phyloP scores from a whole-genome alignment of 208 protist genomes.

The Balamuthia mandrillaris region DNA sequence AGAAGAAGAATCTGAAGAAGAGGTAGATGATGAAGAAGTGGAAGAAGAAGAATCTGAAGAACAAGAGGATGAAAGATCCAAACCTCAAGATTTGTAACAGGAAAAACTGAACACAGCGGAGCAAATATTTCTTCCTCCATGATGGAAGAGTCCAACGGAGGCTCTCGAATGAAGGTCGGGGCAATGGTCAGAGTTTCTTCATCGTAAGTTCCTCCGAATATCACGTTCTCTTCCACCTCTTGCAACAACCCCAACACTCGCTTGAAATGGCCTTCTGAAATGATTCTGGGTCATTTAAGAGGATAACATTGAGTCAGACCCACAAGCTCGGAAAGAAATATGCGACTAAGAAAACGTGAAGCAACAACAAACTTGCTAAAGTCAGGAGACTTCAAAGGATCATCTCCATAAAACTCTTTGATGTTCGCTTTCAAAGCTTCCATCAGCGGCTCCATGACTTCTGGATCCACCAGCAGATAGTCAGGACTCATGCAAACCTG shows the following conservation, averaged over 20 bases:
- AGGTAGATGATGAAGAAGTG: background rate
- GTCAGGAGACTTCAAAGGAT: background rate
- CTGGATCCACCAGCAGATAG: background rate
- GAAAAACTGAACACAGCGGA: too few species aligned
- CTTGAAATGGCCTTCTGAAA: background rate
- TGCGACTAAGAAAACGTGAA: background rate
- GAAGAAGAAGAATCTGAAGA: background rate
- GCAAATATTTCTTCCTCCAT: too few species aligned
- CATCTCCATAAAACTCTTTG: background rate
- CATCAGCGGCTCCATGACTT: background rate
- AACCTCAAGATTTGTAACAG: too few species aligned
- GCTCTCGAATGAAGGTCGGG: constrained; percentile 78
- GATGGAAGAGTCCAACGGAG: constrained; percentile 34
- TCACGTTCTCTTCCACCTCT: background rate
- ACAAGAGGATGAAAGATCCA: background rate
- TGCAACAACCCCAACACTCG: background rate
- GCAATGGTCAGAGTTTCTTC: too few species aligned
- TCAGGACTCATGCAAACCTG: background rate
- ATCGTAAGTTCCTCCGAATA: background rate
- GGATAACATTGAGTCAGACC: background rate
- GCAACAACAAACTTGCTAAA: background rate
- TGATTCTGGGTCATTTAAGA: background rate
- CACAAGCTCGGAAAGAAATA: background rate
- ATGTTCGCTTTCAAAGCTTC: background rate
- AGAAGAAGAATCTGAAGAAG: background rate